Evolutionary conservation across 202 grass and related monocot species (phyloP).

Genomic region (Cymbopogon flexuosus): DNA sequence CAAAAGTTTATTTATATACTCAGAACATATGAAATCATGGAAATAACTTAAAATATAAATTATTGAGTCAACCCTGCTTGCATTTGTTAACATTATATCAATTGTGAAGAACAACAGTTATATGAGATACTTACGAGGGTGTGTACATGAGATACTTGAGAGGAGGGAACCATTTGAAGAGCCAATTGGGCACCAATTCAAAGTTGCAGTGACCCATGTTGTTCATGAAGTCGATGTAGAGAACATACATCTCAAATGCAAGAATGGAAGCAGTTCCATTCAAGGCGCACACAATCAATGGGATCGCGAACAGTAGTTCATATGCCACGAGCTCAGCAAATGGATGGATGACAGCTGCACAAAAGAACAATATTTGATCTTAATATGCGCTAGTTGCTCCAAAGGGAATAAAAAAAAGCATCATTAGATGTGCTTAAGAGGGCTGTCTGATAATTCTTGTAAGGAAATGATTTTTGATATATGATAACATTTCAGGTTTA

Average conservation of each 20-base stretch:
- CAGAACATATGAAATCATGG: background rate
- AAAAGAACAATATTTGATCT: background rate
- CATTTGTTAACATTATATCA: background rate
- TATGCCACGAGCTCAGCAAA: conserved; percentile 79
- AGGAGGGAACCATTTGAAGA: conserved; percentile 66
- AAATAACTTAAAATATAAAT: background rate
- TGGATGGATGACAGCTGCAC: conserved; percentile 75
- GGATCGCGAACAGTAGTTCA: conserved; percentile 61
- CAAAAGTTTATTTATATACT: background rate
- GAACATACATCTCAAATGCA: conserved; percentile 28
- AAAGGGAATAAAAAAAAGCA: background rate
- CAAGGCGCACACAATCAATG: conserved; percentile 33
- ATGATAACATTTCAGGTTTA: background rate
- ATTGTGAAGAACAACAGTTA: background rate
- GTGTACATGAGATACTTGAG: conserved; percentile 99
- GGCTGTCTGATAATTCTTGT: background rate
- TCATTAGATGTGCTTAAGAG: background rate
- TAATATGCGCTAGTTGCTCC: background rate
- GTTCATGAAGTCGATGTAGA: conserved; percentile 92
- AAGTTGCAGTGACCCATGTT: conserved; percentile 99
- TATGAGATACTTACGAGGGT: conserved; percentile 73
- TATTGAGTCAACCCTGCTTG: background rate
- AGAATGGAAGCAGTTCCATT: conserved; percentile 56
- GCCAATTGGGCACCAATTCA: conserved; percentile 69
- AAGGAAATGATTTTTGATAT: background rate